Evolutionary conservation across 2,329 filamentous ascomycete genomes (phyloP).

Genomic region (Decorospora gaudefroyi): DNA sequence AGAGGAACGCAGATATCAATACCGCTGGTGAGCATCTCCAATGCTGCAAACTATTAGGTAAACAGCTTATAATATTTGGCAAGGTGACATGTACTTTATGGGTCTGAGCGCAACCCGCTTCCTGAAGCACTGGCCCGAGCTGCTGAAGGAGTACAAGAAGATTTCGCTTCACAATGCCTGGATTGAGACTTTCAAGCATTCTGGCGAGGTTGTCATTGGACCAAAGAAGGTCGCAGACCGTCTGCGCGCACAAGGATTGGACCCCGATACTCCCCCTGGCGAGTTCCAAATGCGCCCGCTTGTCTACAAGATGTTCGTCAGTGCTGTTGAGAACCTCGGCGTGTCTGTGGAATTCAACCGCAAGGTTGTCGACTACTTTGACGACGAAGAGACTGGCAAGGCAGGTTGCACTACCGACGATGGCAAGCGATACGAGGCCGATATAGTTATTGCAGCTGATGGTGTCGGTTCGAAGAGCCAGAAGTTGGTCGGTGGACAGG

Average conservation of each 20-base stretch:
- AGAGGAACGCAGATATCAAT: slow-evolving; percentile 56
- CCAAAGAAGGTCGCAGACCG: slow-evolving; percentile 57
- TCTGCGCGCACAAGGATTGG: slow-evolving; percentile 52
- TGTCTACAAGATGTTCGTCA: slow-evolving; percentile 61
- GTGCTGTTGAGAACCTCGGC: slow-evolving; percentile 53
- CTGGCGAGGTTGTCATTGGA: slow-evolving; percentile 55
- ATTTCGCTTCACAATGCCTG: slow-evolving; percentile 60
- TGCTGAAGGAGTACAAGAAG: slow-evolving; percentile 56
- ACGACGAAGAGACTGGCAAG: slow-evolving; percentile 48
- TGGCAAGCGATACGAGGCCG: slow-evolving; percentile 51
- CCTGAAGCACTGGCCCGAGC: slow-evolving; percentile 61
- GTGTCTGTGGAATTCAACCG: slow-evolving; percentile 51
- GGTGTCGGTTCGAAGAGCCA: slow-evolving; percentile 54
- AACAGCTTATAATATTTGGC: slow-evolving; percentile 12
- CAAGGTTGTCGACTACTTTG: slow-evolving; percentile 52
- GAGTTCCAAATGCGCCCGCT: slow-evolving; percentile 62
- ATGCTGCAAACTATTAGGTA: not conserved
- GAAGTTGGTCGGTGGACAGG: slow-evolving; percentile 52
- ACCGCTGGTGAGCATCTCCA: slow-evolving; percentile 52
- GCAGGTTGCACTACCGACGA: slow-evolving; percentile 46
- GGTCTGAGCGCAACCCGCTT: slow-evolving; percentile 60
- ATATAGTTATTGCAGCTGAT: slow-evolving; percentile 49
- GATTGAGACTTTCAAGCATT: slow-evolving; percentile 62
- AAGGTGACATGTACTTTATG: slow-evolving; percentile 66
- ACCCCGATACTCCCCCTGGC: slow-evolving; percentile 57